Percentiles rank a stretch among this genome's conserved stretches.
Evolutionary conservation across 495 filamentous ascomycete species (phyloP).

Genomic region (Penicillium robsamsonii): DNA sequence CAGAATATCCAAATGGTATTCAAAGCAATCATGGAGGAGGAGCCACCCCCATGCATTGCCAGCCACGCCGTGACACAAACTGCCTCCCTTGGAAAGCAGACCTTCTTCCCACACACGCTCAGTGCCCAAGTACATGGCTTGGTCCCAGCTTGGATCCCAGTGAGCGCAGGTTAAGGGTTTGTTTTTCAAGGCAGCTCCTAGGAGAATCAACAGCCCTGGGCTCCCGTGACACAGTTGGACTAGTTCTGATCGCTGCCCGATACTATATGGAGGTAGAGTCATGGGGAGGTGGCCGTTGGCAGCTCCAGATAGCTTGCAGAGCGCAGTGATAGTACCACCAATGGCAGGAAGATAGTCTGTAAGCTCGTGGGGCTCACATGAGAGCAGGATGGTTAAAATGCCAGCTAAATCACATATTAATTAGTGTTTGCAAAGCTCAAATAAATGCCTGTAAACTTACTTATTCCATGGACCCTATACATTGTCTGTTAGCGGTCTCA

Average conservation of each 20-base stretch:
- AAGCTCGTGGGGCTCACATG: constrained; percentile 32
- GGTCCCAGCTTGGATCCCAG: constrained; percentile 45
- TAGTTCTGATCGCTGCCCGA: constrained; percentile 25
- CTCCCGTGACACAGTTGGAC: constrained; percentile 50
- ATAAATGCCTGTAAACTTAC: constrained; percentile 22
- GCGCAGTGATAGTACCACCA: constrained; percentile 38
- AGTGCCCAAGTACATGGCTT: constrained; percentile 34
- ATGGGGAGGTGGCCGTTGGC: constrained; percentile 46
- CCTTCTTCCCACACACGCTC: constrained; percentile 49
- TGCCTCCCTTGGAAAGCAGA: constrained; percentile 46
- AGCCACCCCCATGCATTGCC: constrained; percentile 47
- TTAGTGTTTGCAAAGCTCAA: background rate
- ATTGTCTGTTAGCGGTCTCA: constrained; percentile 7
- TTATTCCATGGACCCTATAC: constrained; percentile 32
- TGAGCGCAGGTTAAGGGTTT: constrained; percentile 21
- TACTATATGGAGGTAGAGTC: constrained; percentile 25
- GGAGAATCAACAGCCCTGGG: constrained; percentile 40
- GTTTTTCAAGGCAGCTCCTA: constrained; percentile 35
- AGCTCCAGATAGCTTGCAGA: constrained; percentile 37
- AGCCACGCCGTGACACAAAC: constrained; percentile 47
- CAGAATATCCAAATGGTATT: constrained; percentile 25
- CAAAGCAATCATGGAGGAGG: constrained; percentile 35
- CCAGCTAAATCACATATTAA: constrained; percentile 27
- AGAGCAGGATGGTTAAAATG: constrained; percentile 44
- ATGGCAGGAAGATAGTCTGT: constrained; percentile 34